Percentiles rank a stretch among this genome's conserved stretches.
phyloP scores from a whole-genome alignment of 2,329 filamentous ascomycete species.

The Penicillium sp. region DNA sequence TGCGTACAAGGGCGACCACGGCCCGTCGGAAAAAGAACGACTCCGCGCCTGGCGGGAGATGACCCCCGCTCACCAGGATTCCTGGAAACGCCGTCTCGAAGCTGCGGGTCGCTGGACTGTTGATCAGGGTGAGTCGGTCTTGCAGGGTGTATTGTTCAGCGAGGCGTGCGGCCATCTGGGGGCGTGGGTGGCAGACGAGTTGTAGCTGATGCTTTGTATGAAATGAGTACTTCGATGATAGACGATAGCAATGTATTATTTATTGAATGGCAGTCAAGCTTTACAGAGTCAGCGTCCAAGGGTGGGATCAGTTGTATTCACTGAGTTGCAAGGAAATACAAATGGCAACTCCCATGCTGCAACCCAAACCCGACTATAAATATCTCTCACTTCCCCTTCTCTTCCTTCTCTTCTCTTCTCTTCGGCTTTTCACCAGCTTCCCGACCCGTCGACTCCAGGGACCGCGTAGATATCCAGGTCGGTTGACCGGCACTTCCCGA shows the following conservation, averaged over 20 bases:
- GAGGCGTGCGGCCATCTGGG: conserved; percentile 47
- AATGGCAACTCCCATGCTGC: no score
- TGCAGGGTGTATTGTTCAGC: conserved; percentile 73
- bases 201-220: conserved; percentile 2
- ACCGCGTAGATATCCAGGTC: no score
- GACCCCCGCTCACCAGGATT: conserved; percentile 55
- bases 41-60: conserved; percentile 64
- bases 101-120: conserved; percentile 75
- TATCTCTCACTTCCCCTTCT: no score
- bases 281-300: no score
- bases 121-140: conserved; percentile 69
- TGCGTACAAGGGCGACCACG: conserved; percentile 2
- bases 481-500: no score
- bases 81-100: conserved; percentile 65
- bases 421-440: no score
- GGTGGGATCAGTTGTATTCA: no score
- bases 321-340: no score
- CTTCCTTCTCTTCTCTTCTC: no score
- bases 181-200: conserved; percentile 13
- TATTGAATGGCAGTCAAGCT: not conserved
- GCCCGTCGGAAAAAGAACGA: conserved; percentile 10
- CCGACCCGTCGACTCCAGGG: no score
- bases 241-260: not conserved
- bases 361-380: no score
- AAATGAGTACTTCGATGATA: not conserved